Percentiles rank a stretch among this genome's conserved stretches.
Evolutionary conservation across 192 early-diverging fungal species (phyloP).

Genomic region (Podila epigama): DNA sequence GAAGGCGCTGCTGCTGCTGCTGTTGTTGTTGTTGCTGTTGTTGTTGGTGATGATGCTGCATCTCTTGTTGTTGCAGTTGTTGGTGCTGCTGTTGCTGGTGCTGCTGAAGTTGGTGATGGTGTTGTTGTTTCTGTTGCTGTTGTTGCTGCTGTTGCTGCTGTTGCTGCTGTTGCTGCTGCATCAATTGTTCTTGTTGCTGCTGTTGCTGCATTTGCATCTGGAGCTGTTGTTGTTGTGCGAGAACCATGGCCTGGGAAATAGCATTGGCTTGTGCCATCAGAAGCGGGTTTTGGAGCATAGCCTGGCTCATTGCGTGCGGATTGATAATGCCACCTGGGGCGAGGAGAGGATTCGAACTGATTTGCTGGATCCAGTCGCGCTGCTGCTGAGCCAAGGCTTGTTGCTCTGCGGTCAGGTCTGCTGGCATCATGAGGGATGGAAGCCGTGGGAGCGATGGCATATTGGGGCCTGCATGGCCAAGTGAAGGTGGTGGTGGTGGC

Average conservation of each 20-base stretch:
- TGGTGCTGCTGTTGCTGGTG: conserved; percentile 14
- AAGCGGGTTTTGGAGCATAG: conserved; percentile 21
- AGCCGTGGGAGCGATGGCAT: background rate
- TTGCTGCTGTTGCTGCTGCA: conserved; percentile 17
- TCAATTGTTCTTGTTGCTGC: conserved; percentile 13
- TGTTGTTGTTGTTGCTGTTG: conserved; percentile 14
- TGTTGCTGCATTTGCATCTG: conserved; percentile 17
- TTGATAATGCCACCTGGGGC: conserved; percentile 19
- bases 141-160: conserved; percentile 20
- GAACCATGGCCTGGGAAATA: conserved; percentile 24
- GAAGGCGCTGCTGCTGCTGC: background rate
- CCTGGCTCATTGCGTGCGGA: conserved; percentile 22
- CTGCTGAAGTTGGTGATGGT: conserved; percentile 8
- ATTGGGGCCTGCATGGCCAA: background rate
- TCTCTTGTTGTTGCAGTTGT: too few species aligned
- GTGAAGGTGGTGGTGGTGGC: too few species aligned
- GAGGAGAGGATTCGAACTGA: conserved; percentile 11
- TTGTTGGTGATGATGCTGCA: conserved; percentile 1
- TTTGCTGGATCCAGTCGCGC: conserved; percentile 19
- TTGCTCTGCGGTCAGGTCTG: conserved; percentile 8
- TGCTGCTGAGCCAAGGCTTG: conserved; percentile 17
- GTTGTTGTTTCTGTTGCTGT: conserved; percentile 9
- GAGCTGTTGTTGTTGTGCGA: conserved; percentile 29
- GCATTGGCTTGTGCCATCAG: conserved; percentile 22
- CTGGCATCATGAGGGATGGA: conserved; percentile 6